These are phyloP conservation scores for Mycena haematopus DNA, from an alignment of 768 basidiomycete species.

Conservation along the genomic window DNA sequence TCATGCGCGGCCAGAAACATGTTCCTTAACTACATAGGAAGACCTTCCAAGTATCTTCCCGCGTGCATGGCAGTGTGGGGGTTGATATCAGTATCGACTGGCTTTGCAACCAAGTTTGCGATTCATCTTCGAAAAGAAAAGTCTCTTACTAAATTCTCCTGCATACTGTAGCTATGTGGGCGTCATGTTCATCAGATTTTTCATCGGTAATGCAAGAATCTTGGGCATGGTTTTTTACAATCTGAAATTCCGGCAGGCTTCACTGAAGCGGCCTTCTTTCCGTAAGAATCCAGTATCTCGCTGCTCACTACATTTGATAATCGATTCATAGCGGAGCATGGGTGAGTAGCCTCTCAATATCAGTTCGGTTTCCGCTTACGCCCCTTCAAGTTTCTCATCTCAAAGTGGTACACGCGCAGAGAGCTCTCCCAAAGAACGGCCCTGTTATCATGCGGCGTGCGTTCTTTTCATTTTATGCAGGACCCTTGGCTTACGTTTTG, in stretches of 20 bases:
- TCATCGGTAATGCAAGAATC: conserved; percentile 57
- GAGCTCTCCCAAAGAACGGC: conserved; percentile 77
- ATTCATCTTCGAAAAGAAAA: background rate
- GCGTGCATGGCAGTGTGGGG: conserved; percentile 67
- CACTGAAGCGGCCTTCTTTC: conserved; percentile 66
- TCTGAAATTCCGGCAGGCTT: conserved; percentile 16
- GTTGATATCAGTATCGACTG: conserved; percentile 18
- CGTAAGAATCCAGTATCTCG: conserved; percentile 38
- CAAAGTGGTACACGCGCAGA: conserved; percentile 74
- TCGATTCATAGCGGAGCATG: conserved; percentile 11
- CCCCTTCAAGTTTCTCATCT: conserved; percentile 51
- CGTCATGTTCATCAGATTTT: conserved; percentile 72
- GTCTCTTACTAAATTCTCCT: background rate
- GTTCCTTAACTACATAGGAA: conserved; percentile 66
- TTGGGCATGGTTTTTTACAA: conserved; percentile 43
- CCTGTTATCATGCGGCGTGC: conserved; percentile 67
- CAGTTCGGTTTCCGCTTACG: background rate
- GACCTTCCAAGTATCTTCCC: conserved; percentile 69
- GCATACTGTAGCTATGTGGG: conserved; percentile 65
- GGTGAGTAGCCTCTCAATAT: background rate
- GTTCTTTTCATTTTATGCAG: background rate
- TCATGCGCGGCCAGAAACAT: conserved; percentile 57
- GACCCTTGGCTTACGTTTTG: background rate
- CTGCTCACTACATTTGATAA: background rate
- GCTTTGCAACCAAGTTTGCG: conserved; percentile 48